These are phyloP conservation scores for Hirsutella rhossiliensis DNA, from an alignment of 2,329 filamentous ascomycete genomes.

Conservation along the genomic window DNA sequence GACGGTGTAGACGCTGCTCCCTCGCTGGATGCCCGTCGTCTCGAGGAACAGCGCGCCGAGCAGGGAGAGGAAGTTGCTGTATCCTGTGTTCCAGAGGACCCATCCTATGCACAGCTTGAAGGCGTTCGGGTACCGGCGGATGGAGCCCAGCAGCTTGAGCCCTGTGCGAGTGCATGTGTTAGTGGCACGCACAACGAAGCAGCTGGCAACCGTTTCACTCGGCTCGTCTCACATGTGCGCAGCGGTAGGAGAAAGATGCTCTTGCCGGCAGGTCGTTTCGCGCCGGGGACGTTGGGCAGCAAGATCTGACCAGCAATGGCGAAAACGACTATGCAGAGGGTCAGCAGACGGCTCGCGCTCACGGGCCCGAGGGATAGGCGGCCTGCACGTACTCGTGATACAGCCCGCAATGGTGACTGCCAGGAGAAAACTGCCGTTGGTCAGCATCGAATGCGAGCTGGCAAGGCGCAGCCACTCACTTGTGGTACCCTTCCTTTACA, in stretches of 20 bases:
- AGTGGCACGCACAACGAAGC: not conserved
- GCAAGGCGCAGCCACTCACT: constrained; percentile 3
- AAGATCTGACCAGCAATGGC: constrained; percentile 7
- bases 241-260: constrained; percentile 6
- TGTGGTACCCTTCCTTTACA: constrained; percentile 8
- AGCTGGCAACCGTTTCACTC: too few relatives aligned
- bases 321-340: constrained; percentile 3
- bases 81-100: constrained; percentile 9
- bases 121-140: constrained; percentile 8
- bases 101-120: constrained; percentile 10
- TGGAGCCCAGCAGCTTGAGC: constrained; percentile 7
- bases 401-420: constrained; percentile 8
- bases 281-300: constrained; percentile 7
- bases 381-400: constrained; percentile 5
- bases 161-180: constrained; percentile 1
- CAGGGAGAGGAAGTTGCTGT: constrained; percentile 8
- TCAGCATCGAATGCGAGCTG: not conserved
- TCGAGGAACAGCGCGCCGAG: constrained; percentile 8
- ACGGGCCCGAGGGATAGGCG: not conserved
- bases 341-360: too few relatives aligned
- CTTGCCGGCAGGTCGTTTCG: constrained; percentile 4
- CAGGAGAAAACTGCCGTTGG: constrained; percentile 5
- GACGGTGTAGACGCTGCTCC: constrained; percentile 8
- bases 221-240: constrained; percentile 6
- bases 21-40: constrained; percentile 7